Conservation (phyloP, 2,329 filamentous ascomycete species). For the Claviceps sp. region DNA sequence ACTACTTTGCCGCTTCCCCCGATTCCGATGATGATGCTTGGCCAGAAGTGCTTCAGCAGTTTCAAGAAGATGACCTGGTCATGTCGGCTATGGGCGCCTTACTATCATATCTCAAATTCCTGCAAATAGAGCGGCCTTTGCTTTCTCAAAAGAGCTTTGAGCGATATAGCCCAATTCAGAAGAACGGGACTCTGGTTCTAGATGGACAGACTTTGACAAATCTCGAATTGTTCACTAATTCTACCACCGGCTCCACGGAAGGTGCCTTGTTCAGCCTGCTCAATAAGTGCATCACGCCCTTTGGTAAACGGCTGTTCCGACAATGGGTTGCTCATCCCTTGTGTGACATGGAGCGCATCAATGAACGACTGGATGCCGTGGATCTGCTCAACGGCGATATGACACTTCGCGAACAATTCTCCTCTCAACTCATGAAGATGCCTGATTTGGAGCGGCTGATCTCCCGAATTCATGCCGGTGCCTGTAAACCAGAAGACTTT, state of each 20-base stretch:
- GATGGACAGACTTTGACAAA: conserved; percentile 97
- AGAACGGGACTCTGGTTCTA: conserved; percentile 80
- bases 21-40: conserved; percentile 48
- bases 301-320: conserved; percentile 88
- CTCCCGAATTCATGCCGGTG: conserved; percentile 82
- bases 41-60: conserved; percentile 61
- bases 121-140: conserved; percentile 81
- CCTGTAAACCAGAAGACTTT: conserved; percentile 86
- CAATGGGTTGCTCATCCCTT: conserved; percentile 97
- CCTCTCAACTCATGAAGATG: conserved; percentile 76
- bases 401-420: conserved; percentile 72
- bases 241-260: conserved; percentile 68
- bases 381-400: conserved; percentile 81
- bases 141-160: conserved; percentile 84
- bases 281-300: conserved; percentile 90
- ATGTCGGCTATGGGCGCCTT: conserved; percentile 90
- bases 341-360: conserved; percentile 75
- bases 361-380: conserved; percentile 85
- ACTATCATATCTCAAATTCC: conserved; percentile 68
- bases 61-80: conserved; percentile 62
- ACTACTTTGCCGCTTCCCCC: conserved; percentile 58
- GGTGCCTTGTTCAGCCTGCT: conserved; percentile 84
- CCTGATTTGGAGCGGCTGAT: conserved; percentile 90
- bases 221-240: conserved; percentile 93
- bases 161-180: conserved; percentile 81